These are phyloP conservation scores for Paramarasmius palmivorus DNA, from an alignment of 1,284 basidiomycete species.

Conservation along the genomic window DNA sequence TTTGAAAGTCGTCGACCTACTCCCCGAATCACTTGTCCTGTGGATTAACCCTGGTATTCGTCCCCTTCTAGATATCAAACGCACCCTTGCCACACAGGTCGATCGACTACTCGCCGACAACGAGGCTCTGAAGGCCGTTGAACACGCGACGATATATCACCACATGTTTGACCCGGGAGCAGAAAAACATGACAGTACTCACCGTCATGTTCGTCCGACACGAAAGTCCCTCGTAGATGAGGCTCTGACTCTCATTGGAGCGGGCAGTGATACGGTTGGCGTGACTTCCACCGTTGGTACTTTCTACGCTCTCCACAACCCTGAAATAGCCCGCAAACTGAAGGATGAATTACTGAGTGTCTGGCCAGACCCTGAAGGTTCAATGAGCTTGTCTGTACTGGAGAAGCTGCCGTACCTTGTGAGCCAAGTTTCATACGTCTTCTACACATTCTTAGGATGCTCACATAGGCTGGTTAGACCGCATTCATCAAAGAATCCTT, in stretches of 20 bases:
- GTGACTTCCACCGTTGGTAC: conserved; percentile 7
- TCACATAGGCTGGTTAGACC: no score
- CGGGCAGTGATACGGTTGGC: conserved; percentile 16
- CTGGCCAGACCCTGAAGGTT: conserved; percentile 16
- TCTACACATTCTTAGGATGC: background rate
- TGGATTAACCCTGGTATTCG: background rate
- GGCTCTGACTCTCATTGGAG: conserved; percentile 11
- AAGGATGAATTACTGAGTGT: conserved; percentile 11
- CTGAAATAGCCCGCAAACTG: conserved; percentile 4
- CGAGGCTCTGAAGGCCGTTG: conserved; percentile 4
- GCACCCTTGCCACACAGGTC: conserved; percentile 5
- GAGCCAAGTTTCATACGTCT: background rate
- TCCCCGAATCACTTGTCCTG: background rate
- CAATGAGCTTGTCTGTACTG: conserved; percentile 5
- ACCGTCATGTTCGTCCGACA: conserved; percentile 2
- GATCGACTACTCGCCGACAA: conserved; percentile 11
- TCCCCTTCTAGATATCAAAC: background rate
- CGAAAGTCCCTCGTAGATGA: conserved; percentile 14
- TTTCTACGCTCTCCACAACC: conserved; percentile 15
- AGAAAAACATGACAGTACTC: background rate
- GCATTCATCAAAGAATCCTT: conserved; percentile 26
- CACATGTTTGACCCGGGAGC: conserved; percentile 14
- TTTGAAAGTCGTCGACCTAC: background rate
- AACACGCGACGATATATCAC: conserved; percentile 18
- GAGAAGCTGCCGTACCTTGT: conserved; percentile 22